Evolutionary conservation across 768 basidiomycete species (phyloP).

Genomic region (Astraeus odoratus): DNA sequence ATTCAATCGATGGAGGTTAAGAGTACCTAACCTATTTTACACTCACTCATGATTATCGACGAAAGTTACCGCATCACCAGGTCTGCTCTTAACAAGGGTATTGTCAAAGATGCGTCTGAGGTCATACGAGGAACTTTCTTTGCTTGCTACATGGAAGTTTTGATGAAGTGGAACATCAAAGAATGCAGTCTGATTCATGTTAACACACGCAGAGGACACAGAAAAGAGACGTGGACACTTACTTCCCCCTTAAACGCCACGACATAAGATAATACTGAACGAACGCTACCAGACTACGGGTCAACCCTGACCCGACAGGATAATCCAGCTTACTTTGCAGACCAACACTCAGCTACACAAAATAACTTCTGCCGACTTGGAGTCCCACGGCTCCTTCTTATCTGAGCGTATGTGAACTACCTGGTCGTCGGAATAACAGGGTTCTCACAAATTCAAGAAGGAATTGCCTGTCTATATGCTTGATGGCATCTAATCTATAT

Average conservation of each 20-base stretch:
- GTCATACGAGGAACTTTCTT: conserved; percentile 60
- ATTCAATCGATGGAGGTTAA: too few species aligned
- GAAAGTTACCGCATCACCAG: conserved; percentile 82
- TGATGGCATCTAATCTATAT: conserved; percentile 87
- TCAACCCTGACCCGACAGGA: background rate
- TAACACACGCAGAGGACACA: conserved; percentile 1
- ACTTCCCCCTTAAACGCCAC: conserved; percentile 62
- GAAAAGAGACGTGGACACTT: conserved; percentile 6
- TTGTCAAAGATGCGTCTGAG: conserved; percentile 65
- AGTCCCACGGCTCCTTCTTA: conserved; percentile 42
- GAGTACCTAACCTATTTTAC: background rate
- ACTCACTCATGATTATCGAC: conserved; percentile 88
- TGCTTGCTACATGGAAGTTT: conserved; percentile 75
- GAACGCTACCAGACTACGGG: conserved; percentile 30
- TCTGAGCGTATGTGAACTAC: conserved; percentile 28
- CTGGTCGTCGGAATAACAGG: background rate
- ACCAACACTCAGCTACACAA: conserved; percentile 78
- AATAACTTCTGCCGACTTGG: conserved; percentile 50
- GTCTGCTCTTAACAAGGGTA: conserved; percentile 60
- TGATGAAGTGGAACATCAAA: conserved; percentile 90
- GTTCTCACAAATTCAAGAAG: conserved; percentile 58
- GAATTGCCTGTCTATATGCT: conserved; percentile 75
- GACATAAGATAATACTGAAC: conserved; percentile 50
- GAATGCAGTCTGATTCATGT: conserved; percentile 57
- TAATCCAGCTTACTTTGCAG: conserved; percentile 44